Percentiles rank a stretch among this genome's conserved stretches.
These are phyloP conservation scores for Gaeumannomyces tritici DNA, from an alignment of 2,329 filamentous ascomycete species.

Conservation along the genomic window DNA sequence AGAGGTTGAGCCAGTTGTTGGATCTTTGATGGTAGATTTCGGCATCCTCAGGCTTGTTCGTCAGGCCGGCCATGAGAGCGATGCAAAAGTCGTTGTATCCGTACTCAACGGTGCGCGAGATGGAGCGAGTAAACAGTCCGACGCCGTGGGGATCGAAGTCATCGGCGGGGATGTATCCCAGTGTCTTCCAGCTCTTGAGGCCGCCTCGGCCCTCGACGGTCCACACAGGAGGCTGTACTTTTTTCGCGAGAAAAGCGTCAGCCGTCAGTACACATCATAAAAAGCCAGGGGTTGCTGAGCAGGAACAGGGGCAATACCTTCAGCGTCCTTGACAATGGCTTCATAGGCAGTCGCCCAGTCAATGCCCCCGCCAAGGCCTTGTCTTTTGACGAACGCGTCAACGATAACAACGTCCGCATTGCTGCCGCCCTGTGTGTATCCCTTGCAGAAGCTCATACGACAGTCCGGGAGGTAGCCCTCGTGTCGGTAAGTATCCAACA, in stretches of 20 bases:
- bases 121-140: constrained; percentile 55
- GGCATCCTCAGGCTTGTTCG: constrained; percentile 40
- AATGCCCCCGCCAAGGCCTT: constrained; percentile 43
- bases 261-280: not conserved
- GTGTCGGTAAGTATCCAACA: constrained; percentile 56
- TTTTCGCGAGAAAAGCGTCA: not conserved
- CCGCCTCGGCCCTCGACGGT: constrained; percentile 57
- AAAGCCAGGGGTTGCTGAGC: not conserved
- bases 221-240: constrained; percentile 55
- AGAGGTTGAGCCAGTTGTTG: constrained; percentile 56
- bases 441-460: constrained; percentile 57
- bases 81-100: constrained; percentile 65
- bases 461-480: constrained; percentile 60
- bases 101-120: constrained; percentile 64
- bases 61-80: constrained; percentile 44
- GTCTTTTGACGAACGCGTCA: constrained; percentile 39
- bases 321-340: constrained; percentile 59
- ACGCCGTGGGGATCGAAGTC: constrained; percentile 52
- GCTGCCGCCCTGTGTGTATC: constrained; percentile 58
- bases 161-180: constrained; percentile 58
- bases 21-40: constrained; percentile 47
- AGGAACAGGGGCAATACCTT: constrained; percentile 19
- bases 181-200: constrained; percentile 56
- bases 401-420: constrained; percentile 56
- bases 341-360: constrained; percentile 57